Percentiles rank a stretch among this genome's conserved stretches.
These are phyloP conservation scores for Cyberlindnera subsufficiens DNA, from an alignment of 805 yeast genomes.

Conservation along the genomic window DNA sequence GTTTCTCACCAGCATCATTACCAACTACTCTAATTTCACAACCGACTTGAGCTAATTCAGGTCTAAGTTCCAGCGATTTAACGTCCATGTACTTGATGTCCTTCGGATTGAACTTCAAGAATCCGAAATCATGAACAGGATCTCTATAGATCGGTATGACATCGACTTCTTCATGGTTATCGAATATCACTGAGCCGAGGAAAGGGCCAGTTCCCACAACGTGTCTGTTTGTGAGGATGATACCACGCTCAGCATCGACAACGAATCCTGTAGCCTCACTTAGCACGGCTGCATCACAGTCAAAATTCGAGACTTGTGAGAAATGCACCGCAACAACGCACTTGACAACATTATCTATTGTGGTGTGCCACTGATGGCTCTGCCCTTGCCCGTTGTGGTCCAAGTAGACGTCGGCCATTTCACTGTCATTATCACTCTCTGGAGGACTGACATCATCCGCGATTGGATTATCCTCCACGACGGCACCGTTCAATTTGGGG, in stretches of 20 bases:
- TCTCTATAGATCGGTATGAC: constrained; percentile 85
- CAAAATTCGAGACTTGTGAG: constrained; percentile 80
- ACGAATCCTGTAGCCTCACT: constrained; percentile 96
- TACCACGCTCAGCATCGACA: constrained; percentile 76
- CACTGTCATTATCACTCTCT: not conserved
- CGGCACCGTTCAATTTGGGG: not conserved
- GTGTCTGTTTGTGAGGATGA: constrained; percentile 87
- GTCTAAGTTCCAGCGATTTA: constrained; percentile 59
- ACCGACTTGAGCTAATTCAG: constrained; percentile 86
- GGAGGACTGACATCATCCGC: no score
- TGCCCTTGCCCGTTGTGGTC: not conserved
- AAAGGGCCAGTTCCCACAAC: constrained; percentile 96
- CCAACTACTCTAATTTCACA: constrained; percentile 92
- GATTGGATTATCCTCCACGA: no score
- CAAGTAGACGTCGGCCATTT: not conserved
- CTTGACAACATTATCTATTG: constrained; percentile 75
- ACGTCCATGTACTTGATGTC: constrained; percentile 70
- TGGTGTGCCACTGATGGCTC: constrained; percentile 57
- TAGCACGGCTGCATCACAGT: constrained; percentile 73
- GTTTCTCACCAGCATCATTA: constrained; percentile 93
- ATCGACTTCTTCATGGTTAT: constrained; percentile 89
- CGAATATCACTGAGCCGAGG: constrained; percentile 85
- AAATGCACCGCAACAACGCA: constrained; percentile 88
- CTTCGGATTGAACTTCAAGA: constrained; percentile 69
- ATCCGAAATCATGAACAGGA: constrained; percentile 94